Conservation (phyloP, 371 early-diverging fungal genomes). For the Smittium culicis region DNA sequence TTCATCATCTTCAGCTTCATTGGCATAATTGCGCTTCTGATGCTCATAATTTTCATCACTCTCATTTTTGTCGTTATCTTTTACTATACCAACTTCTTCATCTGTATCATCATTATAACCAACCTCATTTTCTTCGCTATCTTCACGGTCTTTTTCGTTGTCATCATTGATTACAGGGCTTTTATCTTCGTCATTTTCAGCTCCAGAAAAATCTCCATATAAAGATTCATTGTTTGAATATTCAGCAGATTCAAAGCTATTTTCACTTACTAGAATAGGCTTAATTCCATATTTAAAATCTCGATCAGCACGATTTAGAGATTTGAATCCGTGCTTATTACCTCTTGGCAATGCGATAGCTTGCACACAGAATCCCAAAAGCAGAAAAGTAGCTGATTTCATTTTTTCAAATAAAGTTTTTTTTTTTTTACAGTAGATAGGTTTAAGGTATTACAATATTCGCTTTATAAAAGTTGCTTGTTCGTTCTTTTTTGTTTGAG, state of each 20-base stretch:
- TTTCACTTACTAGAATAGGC: neutral
- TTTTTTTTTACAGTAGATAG: no score
- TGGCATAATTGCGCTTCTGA: neutral
- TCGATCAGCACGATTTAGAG: neutral
- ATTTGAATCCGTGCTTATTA: no score
- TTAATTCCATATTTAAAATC: conserved; percentile 4
- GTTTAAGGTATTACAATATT: no score
- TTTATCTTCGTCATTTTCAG: neutral
- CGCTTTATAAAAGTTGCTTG: no score
- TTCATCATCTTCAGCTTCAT: conserved; percentile 6
- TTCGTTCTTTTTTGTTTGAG: no score
- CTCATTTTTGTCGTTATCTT: conserved; percentile 5
- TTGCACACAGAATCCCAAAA: no score
- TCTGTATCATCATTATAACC: no score
- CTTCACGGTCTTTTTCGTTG: conserved; percentile 13
- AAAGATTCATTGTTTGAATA: conserved; percentile 1
- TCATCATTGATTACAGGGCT: conserved; percentile 10
- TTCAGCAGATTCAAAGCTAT: neutral
- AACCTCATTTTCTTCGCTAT: conserved; percentile 2
- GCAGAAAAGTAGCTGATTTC: no score
- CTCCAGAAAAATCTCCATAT: neutral
- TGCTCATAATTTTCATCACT: conserved; percentile 8
- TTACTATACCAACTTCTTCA: conserved; percentile 2
- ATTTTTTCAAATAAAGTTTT: no score
- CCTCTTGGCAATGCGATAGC: no score